Conservation (phyloP, 192 early-diverging fungal genomes). For the Jimgerdemannia flammicorona region DNA sequence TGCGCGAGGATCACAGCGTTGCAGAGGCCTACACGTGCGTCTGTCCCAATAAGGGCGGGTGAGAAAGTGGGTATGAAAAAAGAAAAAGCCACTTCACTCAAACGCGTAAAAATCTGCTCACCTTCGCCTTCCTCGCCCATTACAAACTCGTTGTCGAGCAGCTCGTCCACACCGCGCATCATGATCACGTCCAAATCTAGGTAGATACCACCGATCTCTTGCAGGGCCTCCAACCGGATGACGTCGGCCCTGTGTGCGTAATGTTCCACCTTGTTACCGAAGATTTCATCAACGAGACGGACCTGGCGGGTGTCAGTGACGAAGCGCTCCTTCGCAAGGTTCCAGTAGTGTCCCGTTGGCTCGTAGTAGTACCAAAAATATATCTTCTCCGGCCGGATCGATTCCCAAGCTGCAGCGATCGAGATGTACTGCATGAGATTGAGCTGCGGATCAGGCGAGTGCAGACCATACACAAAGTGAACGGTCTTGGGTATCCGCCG, state of each 20-base stretch:
- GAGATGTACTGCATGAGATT: background rate
- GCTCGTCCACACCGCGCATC: background rate
- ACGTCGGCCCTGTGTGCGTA: constrained; percentile 2
- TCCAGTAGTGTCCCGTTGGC: constrained; percentile 1
- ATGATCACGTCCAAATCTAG: constrained; percentile 3
- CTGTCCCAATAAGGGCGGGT: background rate
- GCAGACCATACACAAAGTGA: constrained; percentile 2
- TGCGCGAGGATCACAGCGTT: constrained; percentile 1
- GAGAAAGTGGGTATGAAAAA: background rate
- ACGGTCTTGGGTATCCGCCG: background rate
- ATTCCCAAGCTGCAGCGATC: background rate
- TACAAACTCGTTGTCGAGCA: background rate
- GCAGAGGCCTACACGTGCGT: background rate
- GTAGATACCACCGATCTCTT: constrained; percentile 1
- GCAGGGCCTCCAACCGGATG: background rate
- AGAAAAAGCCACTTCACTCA: too few species aligned
- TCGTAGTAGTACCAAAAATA: background rate
- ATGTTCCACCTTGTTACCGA: background rate
- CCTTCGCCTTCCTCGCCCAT: constrained; percentile 7
- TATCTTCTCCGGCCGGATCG: background rate
- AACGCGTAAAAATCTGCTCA: background rate
- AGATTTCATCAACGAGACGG: background rate
- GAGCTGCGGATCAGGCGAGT: background rate
- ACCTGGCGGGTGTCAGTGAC: background rate
- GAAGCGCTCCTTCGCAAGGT: background rate